Base-by-base conservation (phyloP, 306 rosid genomes). In the Sphenostylis stenocarpa region DNA sequence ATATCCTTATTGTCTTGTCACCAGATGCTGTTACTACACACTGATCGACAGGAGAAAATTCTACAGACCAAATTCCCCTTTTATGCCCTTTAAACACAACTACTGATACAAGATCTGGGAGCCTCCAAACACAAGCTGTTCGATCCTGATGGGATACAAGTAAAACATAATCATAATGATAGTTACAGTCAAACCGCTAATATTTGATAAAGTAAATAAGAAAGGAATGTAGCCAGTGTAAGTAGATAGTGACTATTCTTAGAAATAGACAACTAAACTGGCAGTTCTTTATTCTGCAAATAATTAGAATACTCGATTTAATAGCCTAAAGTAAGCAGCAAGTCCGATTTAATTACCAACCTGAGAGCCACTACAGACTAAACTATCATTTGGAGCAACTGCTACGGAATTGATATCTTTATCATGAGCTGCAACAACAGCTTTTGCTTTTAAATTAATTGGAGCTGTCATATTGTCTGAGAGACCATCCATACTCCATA, bases 321-420 rank as follows among this genome's bases (percentile, higher is more conserved):
- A 29, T 77, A 55, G 68, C 48, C 16, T 60, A 62, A n/a, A 58
- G 68, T 31, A 69, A 72, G 39, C 48, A 57, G 29, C 60, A 68
- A 23, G 63, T 80, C 60, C 60, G 8, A 61, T 44, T 67, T 43
- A 80, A 76, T 72, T 29, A 83, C 91, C 72, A 78, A 92, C 98
- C 98, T 95, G 96, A 41, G 98, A 95, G 70, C 98, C 98, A 75
- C 98, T 95, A 73, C 98, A 95, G 65, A 87, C 91, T 82, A 95
- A 87, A 80, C 91, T 88, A 86, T 95, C 98, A 82, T 95, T 92
- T 53, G 98, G 98, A 77, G 98, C 93, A 83, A 95, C 83, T 78
- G 98, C 97, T 60, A 95, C 84, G 76, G 96, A 86, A 86, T 95
- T 95, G 75, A 95, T 95, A 85, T 95, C 98, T 85, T 90, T 92